phyloP scores from a whole-genome alignment of 176 grass and related monocot genomes.

The Hordeum marinum region DNA sequence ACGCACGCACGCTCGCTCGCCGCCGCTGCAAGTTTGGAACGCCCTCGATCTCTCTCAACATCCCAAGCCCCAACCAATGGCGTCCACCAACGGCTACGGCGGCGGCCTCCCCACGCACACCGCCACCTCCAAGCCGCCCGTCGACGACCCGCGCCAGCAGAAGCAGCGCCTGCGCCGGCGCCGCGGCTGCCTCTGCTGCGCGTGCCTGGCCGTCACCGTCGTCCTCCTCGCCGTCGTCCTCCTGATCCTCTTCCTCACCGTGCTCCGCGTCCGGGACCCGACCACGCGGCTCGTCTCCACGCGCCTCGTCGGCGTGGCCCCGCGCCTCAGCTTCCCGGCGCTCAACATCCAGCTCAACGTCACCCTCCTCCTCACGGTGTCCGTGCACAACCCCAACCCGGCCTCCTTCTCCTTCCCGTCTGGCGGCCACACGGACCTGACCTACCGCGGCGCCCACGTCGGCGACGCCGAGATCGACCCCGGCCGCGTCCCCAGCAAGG shows the following conservation, averaged over 20 bases:
- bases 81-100: not conserved
- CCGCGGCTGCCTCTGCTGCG: slow-evolving; percentile 23
- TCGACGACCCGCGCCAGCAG: not conserved
- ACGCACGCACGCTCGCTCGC: not conserved
- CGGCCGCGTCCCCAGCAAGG: slow-evolving; percentile 36
- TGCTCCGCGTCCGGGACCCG: slow-evolving; percentile 53
- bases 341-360: slow-evolving; percentile 36
- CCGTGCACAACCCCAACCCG: slow-evolving; percentile 65
- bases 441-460: slow-evolving; percentile 42
- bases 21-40: not conserved
- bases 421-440: slow-evolving; percentile 31
- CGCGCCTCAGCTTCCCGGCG: slow-evolving; percentile 31
- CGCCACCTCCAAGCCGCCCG: not conserved
- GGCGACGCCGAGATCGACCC: slow-evolving; percentile 49
- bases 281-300: slow-evolving; percentile 35
- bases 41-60: not conserved
- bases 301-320: slow-evolving; percentile 27
- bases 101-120: slow-evolving; percentile 14
- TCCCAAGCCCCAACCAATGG: slow-evolving; percentile 14
- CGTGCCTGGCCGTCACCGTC: slow-evolving; percentile 18
- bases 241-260: slow-evolving; percentile 50
- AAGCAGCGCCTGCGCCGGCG: not conserved
- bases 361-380: slow-evolving; percentile 44
- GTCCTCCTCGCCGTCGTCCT: slow-evolving; percentile 23
- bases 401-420: slow-evolving; percentile 42